phyloP scores from a whole-genome alignment of 176 grass and related monocot genomes.

The Avena atlantica region DNA sequence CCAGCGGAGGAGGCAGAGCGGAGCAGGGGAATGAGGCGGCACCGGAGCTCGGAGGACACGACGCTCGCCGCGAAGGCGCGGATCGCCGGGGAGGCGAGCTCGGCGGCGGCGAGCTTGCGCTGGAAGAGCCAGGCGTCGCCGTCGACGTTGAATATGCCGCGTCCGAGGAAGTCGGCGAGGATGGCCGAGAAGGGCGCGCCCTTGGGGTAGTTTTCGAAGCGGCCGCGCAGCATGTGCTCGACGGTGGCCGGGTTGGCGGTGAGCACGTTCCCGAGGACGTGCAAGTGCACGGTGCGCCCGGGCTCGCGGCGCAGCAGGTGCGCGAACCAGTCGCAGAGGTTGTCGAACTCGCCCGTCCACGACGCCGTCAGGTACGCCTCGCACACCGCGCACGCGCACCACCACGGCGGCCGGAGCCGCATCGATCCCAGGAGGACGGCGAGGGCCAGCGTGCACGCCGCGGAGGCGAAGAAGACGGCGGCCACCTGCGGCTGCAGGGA shows the following conservation, averaged over 20 bases:
- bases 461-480: slow-evolving; percentile 49
- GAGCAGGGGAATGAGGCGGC: slow-evolving; percentile 74
- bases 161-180: slow-evolving; percentile 82
- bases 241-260: slow-evolving; percentile 73
- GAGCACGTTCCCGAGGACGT: slow-evolving; percentile 73
- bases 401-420: slow-evolving; percentile 60
- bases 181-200: slow-evolving; percentile 73
- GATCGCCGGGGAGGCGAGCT: slow-evolving; percentile 54
- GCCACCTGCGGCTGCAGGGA: slow-evolving; percentile 52
- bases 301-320: slow-evolving; percentile 73
- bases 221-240: slow-evolving; percentile 68
- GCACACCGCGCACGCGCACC: slow-evolving; percentile 78
- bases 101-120: slow-evolving; percentile 67
- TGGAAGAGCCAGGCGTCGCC: slow-evolving; percentile 78
- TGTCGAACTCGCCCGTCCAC: slow-evolving; percentile 71
- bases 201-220: slow-evolving; percentile 88
- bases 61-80: slow-evolving; percentile 50
- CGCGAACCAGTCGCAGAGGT: slow-evolving; percentile 91
- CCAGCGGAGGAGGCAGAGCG: slow-evolving; percentile 39
- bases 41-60: slow-evolving; percentile 63
- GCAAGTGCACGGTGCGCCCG: slow-evolving; percentile 80
- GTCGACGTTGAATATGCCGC: slow-evolving; percentile 87
- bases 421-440: slow-evolving; percentile 49
- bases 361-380: slow-evolving; percentile 75
- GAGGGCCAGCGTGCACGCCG: slow-evolving; percentile 43